Evolutionary conservation across 1,284 basidiomycete genomes (phyloP), one percentile per base, ranked within the genome.

Genomic region (Heterobasidion occidentale): DNA sequence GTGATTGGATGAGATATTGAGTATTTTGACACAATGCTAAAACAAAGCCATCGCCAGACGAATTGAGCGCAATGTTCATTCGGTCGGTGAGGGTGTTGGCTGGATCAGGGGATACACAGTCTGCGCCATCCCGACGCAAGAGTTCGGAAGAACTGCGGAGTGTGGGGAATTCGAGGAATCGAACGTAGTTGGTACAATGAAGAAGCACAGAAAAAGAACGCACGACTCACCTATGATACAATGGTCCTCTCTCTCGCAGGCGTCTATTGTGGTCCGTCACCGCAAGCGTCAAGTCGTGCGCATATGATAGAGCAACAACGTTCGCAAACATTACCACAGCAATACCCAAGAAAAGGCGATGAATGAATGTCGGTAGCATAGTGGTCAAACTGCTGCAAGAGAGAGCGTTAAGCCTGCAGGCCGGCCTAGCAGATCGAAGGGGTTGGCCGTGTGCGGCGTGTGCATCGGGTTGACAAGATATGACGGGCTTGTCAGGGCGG

Each of bases 11-110:
- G 57, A 76, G 60, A 64, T 92, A 92, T 53, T 78, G 71, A 53
- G 77, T 70, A 48, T 73, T 70, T 1, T 82, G 81, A 67, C 90
- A 93, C 4, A 93, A 76, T 27, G 71, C 74, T 17, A 92, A 76
- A 14, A 74, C 72, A 64, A 81, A 90, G 27, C 83, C 84, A 46
- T 76, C 65, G 6, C 88, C 87, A 15, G 84, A 85, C 3, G 79
- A 77, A 56, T 77, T 79, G 36, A 92, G 76, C 27, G 85, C 76
- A 0, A 67, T 70, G 66, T 92, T 90, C 58, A 92, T 70, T 35
- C 85, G 82, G 61, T 82, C 78, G 7, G 85, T 84, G n/a, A 88
- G 67, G 0, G 84, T 88, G 62, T 81, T 77, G 7, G 76, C 70
- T 2, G 86, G 84, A 60, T 83, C 73, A 19, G 84, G 73, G 33